Conservation (phyloP, 1,284 basidiomycete species). For the Ustilago xerochloae region DNA sequence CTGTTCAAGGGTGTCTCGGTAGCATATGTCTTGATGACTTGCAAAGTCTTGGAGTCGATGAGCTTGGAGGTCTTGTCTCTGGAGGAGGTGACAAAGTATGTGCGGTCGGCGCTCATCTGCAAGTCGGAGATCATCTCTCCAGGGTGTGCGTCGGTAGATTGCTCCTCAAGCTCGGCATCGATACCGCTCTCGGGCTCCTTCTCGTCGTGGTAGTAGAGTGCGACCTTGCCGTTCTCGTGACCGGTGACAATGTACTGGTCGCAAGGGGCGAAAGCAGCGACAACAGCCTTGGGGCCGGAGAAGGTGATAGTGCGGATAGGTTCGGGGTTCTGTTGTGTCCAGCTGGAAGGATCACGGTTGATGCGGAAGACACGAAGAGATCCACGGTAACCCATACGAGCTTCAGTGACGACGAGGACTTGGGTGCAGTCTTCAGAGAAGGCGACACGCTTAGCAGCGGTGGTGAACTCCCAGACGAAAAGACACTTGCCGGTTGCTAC, state of each 20-base stretch:
- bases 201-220: constrained; percentile 64
- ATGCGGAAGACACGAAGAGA: constrained; percentile 85
- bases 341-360: constrained; percentile 64
- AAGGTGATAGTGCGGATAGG: constrained; percentile 66
- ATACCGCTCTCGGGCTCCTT: constrained; percentile 70
- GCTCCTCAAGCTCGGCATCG: constrained; percentile 87
- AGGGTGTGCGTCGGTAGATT: constrained; percentile 70
- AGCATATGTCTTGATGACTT: constrained; percentile 89
- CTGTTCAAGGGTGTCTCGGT: constrained; percentile 97
- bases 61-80: constrained; percentile 97
- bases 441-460: constrained; percentile 93
- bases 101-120: constrained; percentile 87
- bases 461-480: constrained; percentile 89
- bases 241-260: constrained; percentile 86
- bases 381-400: constrained; percentile 83
- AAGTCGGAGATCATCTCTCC: constrained; percentile 77
- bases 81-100: constrained; percentile 94
- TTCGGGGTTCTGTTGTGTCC: constrained; percentile 61
- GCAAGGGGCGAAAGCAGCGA: constrained; percentile 87
- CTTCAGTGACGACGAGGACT: constrained; percentile 89
- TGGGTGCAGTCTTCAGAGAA: constrained; percentile 79
- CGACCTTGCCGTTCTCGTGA: constrained; percentile 94
- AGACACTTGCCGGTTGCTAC: constrained; percentile 87
- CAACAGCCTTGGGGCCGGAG: constrained; percentile 80
- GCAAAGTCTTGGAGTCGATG: constrained; percentile 87